Evolutionary conservation across 257 asterid genomes (phyloP), one percentile per base, ranked within the genome.

Genomic region (Ocimum tenuiflorum): DNA sequence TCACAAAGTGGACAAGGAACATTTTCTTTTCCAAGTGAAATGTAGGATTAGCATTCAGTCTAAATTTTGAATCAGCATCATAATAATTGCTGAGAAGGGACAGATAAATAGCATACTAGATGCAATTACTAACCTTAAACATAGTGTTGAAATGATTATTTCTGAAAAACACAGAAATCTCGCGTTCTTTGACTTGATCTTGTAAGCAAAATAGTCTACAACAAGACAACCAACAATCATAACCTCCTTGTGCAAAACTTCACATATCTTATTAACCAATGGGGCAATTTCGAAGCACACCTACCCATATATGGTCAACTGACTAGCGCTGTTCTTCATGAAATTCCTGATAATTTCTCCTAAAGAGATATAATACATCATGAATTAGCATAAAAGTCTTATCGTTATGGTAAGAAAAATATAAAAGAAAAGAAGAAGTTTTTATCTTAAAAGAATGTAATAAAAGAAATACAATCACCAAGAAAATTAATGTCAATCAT

Each of bases 81-180:
- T 18, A 27, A 20, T 39, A 27, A 20, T 39, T 39, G 63, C 48
- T 27, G 38, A 33, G 12, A 19, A 59, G 53, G n/a, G 6, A 64
- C 48, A 27, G 41, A 68, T 49, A 35, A 36, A 43, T 33, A 39
- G 35, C 46, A 14, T 15, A 54, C 48, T 55, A 41, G 54, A 68
- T 3, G 39, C n/a, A 58, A 65, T 47, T 53, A 75, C 88, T 73
- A 65, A 94, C 97, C 97, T 94, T 94, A 77, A 91, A 90, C 99
- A 94, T 91, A 46, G 96, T 88, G 74, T 91, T 94, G 88, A 94
- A 94, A 80, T 91, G 99, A 74, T 94, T 94, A 81, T 94, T 94
- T 69, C 99, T 85, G 89, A 94, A 94, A 56, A 94, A 88, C 57
- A 94, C 96, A 60, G 95, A 90, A 53, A 94, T 82, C 80, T 91